These are phyloP conservation scores for Irpex sp. DNA, from an alignment of 1,284 basidiomycete species.

Conservation along the genomic window DNA sequence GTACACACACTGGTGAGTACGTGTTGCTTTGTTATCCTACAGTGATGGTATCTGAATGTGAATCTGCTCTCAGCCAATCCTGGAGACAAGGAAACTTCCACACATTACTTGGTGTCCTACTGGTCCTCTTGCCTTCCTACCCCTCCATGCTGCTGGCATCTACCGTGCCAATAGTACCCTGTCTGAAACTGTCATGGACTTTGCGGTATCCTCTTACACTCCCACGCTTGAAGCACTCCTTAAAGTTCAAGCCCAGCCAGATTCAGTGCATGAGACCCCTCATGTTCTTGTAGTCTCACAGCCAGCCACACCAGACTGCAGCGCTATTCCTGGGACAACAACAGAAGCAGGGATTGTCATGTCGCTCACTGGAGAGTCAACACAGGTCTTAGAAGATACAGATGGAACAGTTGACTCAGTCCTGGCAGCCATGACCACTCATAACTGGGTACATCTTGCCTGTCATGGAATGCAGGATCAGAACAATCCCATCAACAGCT, in stretches of 20 bases:
- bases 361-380: not conserved
- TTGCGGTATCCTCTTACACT: not conserved
- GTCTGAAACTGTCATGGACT: not conserved
- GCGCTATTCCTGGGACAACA: not conserved
- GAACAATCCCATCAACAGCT: slow-evolving; percentile 10
- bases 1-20: not conserved
- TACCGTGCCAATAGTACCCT: not conserved
- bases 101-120: not conserved
- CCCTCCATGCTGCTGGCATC: not conserved
- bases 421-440: slow-evolving; percentile 7
- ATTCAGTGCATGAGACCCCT: not conserved
- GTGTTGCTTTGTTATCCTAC: not conserved
- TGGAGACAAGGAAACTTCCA: not conserved
- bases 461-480: slow-evolving; percentile 18
- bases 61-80: not conserved
- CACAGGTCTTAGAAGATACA: not conserved
- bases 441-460: slow-evolving; percentile 18
- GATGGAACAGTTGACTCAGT: slow-evolving; percentile 5
- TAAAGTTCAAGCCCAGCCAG: not conserved
- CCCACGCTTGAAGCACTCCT: not conserved
- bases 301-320: not conserved
- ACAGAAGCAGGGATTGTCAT: not conserved
- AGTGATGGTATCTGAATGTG: not conserved
- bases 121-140: not conserved
- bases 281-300: not conserved